Conservation (phyloP, 148 eudicot genomes). For the Hydrangea macrophylla region DNA sequence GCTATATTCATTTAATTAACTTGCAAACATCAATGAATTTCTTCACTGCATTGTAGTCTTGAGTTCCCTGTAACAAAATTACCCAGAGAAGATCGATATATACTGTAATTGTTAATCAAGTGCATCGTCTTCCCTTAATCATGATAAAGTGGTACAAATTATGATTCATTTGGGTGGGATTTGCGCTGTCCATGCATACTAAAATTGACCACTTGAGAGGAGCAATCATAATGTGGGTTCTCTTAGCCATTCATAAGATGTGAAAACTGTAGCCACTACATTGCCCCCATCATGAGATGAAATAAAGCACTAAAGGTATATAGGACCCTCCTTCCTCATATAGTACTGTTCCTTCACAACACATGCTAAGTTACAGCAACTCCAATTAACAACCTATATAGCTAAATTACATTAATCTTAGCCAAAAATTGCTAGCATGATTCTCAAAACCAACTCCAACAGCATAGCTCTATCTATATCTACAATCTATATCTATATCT, state of each 20-base stretch:
- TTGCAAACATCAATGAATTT: slow-evolving; percentile 77
- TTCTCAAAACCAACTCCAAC: no score
- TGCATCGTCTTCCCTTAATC: background rate
- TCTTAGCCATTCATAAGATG: background rate
- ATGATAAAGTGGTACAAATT: background rate
- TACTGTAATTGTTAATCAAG: background rate
- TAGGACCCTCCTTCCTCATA: background rate
- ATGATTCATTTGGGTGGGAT: background rate
- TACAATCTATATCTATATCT: no score
- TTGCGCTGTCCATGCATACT: background rate
- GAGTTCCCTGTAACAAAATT: slow-evolving; percentile 68
- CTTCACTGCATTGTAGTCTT: slow-evolving; percentile 85
- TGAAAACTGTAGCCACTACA: background rate
- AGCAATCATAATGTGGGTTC: no score
- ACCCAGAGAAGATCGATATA: background rate
- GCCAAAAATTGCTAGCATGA: no score
- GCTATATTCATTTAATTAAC: slow-evolving; percentile 32
- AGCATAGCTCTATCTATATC: no score
- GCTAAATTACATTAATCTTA: no score
- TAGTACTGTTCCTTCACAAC: background rate
- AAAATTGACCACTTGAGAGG: no score
- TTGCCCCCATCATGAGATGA: background rate
- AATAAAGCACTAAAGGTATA: background rate
- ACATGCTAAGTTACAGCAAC: no score
- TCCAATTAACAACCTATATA: no score